A percentile compares a stretch with the other conserved stretches of the same genome.
Conservation (phyloP, 2,329 filamentous ascomycete genomes). For the Raffaelea arxii region DNA sequence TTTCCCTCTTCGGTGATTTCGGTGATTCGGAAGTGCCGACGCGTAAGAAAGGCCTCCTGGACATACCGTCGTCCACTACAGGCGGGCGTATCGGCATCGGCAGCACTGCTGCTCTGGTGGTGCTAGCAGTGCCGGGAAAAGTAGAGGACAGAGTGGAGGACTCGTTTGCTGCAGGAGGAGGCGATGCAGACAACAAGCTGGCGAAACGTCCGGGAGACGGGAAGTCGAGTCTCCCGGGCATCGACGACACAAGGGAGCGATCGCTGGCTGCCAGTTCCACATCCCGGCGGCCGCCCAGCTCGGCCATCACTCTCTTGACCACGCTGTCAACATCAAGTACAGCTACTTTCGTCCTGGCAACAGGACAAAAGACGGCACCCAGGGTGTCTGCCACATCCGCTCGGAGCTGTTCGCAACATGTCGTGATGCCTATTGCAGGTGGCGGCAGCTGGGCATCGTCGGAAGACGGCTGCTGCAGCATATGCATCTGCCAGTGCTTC, state of each 20-base stretch:
- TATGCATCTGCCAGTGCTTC: slow-evolving; percentile 38
- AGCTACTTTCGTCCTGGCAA: slow-evolving; percentile 30
- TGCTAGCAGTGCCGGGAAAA: background rate
- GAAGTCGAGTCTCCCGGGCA: slow-evolving; percentile 1
- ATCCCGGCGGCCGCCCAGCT: slow-evolving; percentile 6
- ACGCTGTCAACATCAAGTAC: slow-evolving; percentile 34
- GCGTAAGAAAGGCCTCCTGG: slow-evolving; percentile 43
- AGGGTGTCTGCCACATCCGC: slow-evolving; percentile 38
- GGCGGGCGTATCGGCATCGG: slow-evolving; percentile 16
- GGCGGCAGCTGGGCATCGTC: slow-evolving; percentile 14
- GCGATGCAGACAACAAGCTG: background rate
- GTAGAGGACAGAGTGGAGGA: background rate
- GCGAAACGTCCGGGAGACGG: background rate
- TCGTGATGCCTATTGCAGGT: slow-evolving; percentile 13
- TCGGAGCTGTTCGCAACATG: slow-evolving; percentile 40
- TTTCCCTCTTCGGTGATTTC: slow-evolving; percentile 16
- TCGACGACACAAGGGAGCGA: background rate
- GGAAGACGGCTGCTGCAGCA: slow-evolving; percentile 21
- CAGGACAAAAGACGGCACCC: slow-evolving; percentile 37
- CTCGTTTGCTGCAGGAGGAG: no score
- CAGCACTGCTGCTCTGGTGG: background rate
- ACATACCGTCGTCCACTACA: slow-evolving; percentile 38
- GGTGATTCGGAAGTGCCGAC: slow-evolving; percentile 26
- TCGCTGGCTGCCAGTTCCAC: no score
- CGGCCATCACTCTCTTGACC: slow-evolving; percentile 33